A percentile compares a stretch with the other conserved stretches of the same genome.
phyloP scores from a whole-genome alignment of 257 asterid species.

The Primulina eburnea region DNA sequence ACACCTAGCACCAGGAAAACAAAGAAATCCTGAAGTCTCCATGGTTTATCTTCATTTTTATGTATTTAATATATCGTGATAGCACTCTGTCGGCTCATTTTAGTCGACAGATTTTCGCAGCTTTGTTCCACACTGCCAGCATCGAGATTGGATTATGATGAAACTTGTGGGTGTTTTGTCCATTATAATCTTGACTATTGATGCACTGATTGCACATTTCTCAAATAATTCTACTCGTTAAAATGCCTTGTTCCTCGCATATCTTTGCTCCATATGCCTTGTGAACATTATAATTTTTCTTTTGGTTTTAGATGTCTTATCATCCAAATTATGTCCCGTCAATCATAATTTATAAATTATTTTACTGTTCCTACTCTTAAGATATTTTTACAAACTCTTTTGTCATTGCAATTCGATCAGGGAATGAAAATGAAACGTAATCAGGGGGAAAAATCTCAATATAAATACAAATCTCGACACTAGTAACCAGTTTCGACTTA shows the following conservation, averaged over 20 bases:
- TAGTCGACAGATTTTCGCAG: not conserved
- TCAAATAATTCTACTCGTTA: not conserved
- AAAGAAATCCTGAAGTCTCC: not conserved
- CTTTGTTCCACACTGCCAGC: not conserved
- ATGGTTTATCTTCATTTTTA: not conserved
- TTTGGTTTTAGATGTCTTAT: too few relatives aligned
- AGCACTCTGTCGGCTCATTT: not conserved
- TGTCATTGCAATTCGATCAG: not conserved
- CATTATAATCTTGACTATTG: not conserved
- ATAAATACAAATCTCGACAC: not conserved
- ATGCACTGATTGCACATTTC: not conserved
- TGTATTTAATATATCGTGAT: too few relatives aligned
- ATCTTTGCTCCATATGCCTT: too few relatives aligned
- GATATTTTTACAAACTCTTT: too few relatives aligned
- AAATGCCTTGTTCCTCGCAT: not conserved
- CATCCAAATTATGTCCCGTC: too few relatives aligned
- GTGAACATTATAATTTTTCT: too few relatives aligned
- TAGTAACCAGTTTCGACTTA: slow-evolving; percentile 22
- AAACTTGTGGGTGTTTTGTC: not conserved
- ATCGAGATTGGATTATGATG: not conserved
- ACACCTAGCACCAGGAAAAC: slow-evolving; percentile 24
- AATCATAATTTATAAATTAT: too few relatives aligned
- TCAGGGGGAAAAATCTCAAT: not conserved
- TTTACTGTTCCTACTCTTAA: too few relatives aligned
- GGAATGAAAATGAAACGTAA: too few relatives aligned